These are phyloP conservation scores for Ajuga chamaepitys DNA, from an alignment of 257 asterid genomes.

Conservation along the genomic window DNA sequence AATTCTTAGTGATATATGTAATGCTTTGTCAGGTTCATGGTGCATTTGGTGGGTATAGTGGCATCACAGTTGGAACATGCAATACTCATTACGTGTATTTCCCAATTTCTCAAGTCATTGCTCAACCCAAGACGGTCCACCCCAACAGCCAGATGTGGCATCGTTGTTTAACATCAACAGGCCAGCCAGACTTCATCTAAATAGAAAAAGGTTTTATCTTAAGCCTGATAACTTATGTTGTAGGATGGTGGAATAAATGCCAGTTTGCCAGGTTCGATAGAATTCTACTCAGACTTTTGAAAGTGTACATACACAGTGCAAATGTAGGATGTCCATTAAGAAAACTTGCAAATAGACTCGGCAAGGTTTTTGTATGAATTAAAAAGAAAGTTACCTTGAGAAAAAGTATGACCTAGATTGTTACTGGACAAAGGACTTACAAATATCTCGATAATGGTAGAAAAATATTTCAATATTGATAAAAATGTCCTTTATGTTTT, in stretches of 20 bases:
- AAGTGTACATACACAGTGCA: slow-evolving; percentile 24
- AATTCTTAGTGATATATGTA: too few species aligned
- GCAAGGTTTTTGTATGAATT: slow-evolving; percentile 2
- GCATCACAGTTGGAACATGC: slow-evolving; percentile 94
- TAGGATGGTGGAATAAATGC: slow-evolving; percentile 23
- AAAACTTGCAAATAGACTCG: slow-evolving; percentile 5
- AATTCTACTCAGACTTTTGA: not conserved
- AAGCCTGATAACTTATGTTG: slow-evolving; percentile 3
- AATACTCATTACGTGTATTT: slow-evolving; percentile 86
- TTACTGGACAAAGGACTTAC: too few species aligned
- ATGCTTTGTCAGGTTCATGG: slow-evolving; percentile 77
- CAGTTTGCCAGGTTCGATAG: too few species aligned
- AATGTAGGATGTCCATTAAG: slow-evolving; percentile 5
- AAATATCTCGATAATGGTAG: too few species aligned
- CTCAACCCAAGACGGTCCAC: slow-evolving; percentile 59
- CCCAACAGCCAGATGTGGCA: slow-evolving; percentile 99
- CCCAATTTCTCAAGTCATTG: slow-evolving; percentile 87
- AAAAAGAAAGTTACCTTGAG: not conserved
- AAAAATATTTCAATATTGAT: too few species aligned
- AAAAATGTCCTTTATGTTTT: too few species aligned
- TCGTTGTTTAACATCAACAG: slow-evolving; percentile 95
- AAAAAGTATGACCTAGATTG: too few species aligned
- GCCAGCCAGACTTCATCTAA: slow-evolving; percentile 87
- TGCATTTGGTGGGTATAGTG: slow-evolving; percentile 95
- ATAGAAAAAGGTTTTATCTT: not conserved